Base-by-base conservation (phyloP, 306 rosid genomes). In the Erythrophleum fordii region DNA sequence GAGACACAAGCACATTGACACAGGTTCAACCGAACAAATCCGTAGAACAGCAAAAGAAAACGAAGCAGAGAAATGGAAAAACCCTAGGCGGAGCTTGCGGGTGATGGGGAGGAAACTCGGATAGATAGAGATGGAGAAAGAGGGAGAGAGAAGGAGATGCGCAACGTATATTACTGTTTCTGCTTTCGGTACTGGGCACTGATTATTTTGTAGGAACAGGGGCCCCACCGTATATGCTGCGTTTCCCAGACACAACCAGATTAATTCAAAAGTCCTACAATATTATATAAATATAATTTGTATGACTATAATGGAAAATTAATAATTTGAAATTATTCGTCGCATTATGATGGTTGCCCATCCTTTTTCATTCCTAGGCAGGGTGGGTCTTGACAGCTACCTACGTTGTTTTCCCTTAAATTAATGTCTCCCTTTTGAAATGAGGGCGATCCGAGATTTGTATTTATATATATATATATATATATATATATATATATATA, bases 161-260 rank as follows among this genome's bases (percentile, higher is more conserved):
- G 75, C 45, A 74, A 72, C 48, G 81, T 80, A 35, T 25, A 52
- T 56, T 75, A 51, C 59, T 66, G 82, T 74, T 81, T 66, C 73
- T 72, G 71, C 90, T 90, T 84, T 89, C 89, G 85, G 87, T 69
- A 75, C 89, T 75, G 89, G 90, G 89, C 91, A 79, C 95, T 77
- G 93, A 90, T 90, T 84, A 89, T 90, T 89, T 86, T 79, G 97
- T 79, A 75, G 78, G 31, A 25, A 25, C 6, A 2, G 65, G 87
- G 88, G 87, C 1, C 92, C 90, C 90, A 82, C 77, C 75, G 16
- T 25, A 49, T 69, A 81, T 16, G 82, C 78, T 34, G 73, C 71
- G 62, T n/a, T 12, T 52, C 17, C 8, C 34, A 51, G 52, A 29
- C 77, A 51, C 52, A 8, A 59, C 14, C 6, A 60, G 17, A 37